Conservation (phyloP, 306 rosid genomes). For the Glycine latifolia region DNA sequence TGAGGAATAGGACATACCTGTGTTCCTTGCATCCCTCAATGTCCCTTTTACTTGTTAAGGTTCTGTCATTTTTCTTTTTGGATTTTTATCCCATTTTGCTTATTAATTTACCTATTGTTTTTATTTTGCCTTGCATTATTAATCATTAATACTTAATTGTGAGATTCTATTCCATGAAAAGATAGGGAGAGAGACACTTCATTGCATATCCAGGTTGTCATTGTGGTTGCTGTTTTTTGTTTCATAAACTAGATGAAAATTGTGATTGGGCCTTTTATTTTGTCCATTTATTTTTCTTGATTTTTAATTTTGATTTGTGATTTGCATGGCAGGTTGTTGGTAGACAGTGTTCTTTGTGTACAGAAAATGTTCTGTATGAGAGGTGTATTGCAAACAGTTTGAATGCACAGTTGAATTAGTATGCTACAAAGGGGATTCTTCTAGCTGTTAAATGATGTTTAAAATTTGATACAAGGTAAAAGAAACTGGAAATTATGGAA, state of each 20-base stretch:
- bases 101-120: background rate
- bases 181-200: background rate
- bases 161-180: background rate
- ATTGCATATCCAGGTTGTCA: constrained; percentile 28
- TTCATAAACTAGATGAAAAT: constrained; percentile 25
- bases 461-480: constrained; percentile 1
- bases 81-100: background rate
- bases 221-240: constrained; percentile 24
- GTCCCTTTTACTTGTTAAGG: constrained; percentile 31
- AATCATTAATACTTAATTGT: background rate
- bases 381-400: background rate
- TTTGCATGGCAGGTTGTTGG: constrained; percentile 37
- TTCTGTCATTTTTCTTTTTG: background rate
- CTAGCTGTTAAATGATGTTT: constrained; percentile 42
- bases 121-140: constrained; percentile 24
- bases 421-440: constrained; percentile 15
- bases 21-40: background rate
- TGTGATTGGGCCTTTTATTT: constrained; percentile 16
- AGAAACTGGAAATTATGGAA: constrained; percentile 59
- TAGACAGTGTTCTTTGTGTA: constrained; percentile 15
- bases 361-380: constrained; percentile 22
- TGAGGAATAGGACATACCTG: constrained; percentile 18
- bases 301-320: constrained; percentile 45
- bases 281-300: background rate
- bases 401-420: constrained; percentile 25